Base-by-base conservation (phyloP, 495 filamentous ascomycete genomes). In the Letharia columbiana region DNA sequence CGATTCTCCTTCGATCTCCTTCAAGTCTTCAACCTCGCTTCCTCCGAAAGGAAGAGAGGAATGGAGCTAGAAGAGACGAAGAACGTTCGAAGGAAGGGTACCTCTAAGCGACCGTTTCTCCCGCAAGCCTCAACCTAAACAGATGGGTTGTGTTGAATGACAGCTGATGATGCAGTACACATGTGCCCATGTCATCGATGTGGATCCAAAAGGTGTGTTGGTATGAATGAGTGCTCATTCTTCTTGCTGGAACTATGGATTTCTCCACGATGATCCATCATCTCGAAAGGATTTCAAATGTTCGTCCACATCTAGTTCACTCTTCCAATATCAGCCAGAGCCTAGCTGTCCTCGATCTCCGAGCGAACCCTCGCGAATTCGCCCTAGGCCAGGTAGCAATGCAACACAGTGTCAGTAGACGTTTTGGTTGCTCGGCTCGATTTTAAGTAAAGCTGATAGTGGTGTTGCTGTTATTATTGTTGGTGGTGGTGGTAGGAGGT, bases 51-150 rank as follows among this genome's bases (percentile, higher is more conserved):
- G 23, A 54, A 28, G 49, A 11, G 50, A 20, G 52, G 39, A 58
- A 47, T 13, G 62, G 37, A 54, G 54, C 63, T 65, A 65, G 63
- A 65, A 57, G 63, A 42, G 52, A 35, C 52, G 31, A 56, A 56
- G 52, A 65, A 39, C 54, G 52, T 23, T 59, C 52, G 63, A 57
- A 45, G 63, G 45, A 57, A 45, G 39, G 40, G 44, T 44, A 35
- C 40, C 47, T 45, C 41, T 44, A 65, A 65, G 50, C 62, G 52
- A 64, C 62, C 52, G 52, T 64, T 64, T 64, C 9, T 31, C 62
- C 62, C 62, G 62, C 52, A 64, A 64, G 62, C 62, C 62, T 33
- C 37, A 28, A 41, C 62, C 52, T 64, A 64, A 64, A 52, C 50
- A 20, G 37, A 57, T 56, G 41, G 50, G 62, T 23, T 31, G 33